Conservation (phyloP, 495 filamentous ascomycete species). For the Lophium mytilinum region DNA sequence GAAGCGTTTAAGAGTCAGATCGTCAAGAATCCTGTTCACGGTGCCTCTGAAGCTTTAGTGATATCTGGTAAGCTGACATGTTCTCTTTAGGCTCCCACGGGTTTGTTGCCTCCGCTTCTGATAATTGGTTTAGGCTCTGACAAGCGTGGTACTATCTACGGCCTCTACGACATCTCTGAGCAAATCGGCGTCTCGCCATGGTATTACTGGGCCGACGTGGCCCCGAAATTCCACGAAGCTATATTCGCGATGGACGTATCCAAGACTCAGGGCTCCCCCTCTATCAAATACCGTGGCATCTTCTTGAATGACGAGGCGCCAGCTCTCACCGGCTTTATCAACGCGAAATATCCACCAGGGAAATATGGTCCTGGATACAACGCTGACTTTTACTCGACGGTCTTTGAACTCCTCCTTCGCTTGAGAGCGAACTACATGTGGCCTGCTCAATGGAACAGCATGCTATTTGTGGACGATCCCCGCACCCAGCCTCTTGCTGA, state of each 20-base stretch:
- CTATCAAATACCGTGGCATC: constrained; percentile 67
- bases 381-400: constrained; percentile 55
- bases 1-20: constrained; percentile 58
- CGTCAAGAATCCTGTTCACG: constrained; percentile 50
- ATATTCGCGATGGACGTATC: constrained; percentile 46
- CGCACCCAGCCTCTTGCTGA: constrained; percentile 60
- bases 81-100: neutral
- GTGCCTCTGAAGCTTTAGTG: constrained; percentile 52
- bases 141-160: constrained; percentile 62
- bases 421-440: constrained; percentile 67
- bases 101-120: neutral
- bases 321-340: constrained; percentile 61
- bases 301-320: constrained; percentile 77
- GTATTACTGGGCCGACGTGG: constrained; percentile 70
- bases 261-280: constrained; percentile 54
- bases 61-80: constrained; percentile 52
- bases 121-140: constrained; percentile 41
- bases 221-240: constrained; percentile 43
- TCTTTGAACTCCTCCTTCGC: constrained; percentile 65
- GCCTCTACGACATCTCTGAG: constrained; percentile 65
- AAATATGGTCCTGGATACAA: constrained; percentile 54
- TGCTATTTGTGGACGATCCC: constrained; percentile 63
- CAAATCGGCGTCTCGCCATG: constrained; percentile 72
- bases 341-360: constrained; percentile 41
- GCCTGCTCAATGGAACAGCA: constrained; percentile 62